A percentile compares a stretch with the other conserved stretches of the same genome.
Conservation (phyloP, 108 stramenopile genomes). For the Chaetoceros muelleri region DNA sequence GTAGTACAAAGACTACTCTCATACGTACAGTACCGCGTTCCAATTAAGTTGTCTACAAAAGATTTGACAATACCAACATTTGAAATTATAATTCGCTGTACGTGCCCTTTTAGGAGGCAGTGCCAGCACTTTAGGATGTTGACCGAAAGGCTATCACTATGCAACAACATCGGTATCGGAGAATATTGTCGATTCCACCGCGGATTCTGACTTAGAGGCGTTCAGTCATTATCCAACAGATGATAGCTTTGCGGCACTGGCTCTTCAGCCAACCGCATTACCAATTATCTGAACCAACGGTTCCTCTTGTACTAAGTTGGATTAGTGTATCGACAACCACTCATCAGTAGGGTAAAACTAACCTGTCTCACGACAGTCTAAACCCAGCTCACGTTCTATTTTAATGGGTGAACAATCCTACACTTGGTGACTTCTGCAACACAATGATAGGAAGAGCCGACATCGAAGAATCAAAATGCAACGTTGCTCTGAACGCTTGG, state of each 20-base stretch:
- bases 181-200: conserved; percentile 84
- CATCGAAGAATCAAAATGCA: conserved; percentile 92
- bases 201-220: conserved; percentile 95
- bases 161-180: conserved; percentile 67
- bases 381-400: conserved; percentile 95
- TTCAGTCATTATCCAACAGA: conserved; percentile 92
- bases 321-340: conserved; percentile 89
- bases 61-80: conserved; percentile 88
- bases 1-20: conserved; percentile 95
- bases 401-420: conserved; percentile 96
- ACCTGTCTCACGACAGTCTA: conserved; percentile 98
- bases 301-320: conserved; percentile 98
- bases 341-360: conserved; percentile 92
- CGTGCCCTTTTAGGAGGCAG: no score
- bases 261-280: conserved; percentile 86
- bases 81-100: conserved; percentile 62
- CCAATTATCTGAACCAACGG: conserved; percentile 96
- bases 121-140: conserved; percentile 55
- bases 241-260: conserved; percentile 90
- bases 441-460: conserved; percentile 95
- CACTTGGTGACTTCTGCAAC: conserved; percentile 95
- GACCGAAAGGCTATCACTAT: conserved; percentile 57
- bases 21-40: conserved; percentile 92
- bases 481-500: conserved; percentile 81
- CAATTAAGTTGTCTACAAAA: conserved; percentile 91